Percentiles rank a stretch among this genome's conserved stretches.
Conservation (phyloP, 352 stramenopile species). For the Pythium sp. region DNA sequence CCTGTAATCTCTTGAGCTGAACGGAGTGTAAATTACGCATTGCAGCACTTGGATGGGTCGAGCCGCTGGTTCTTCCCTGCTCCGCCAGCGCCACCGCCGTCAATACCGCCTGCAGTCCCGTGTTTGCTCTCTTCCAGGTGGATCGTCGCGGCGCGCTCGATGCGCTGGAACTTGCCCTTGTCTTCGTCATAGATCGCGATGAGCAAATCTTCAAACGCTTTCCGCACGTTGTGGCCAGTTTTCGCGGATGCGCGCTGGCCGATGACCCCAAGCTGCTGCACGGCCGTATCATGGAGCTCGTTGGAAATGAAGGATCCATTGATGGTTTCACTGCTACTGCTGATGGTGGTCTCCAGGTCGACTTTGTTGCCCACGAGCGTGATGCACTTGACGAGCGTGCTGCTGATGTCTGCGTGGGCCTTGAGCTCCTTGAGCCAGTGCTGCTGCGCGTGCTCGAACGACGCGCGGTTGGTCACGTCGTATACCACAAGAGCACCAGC, state of each 20-base stretch:
- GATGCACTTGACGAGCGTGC: conserved; percentile 61
- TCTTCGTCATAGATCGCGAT: conserved; percentile 69
- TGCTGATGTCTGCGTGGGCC: conserved; percentile 52
- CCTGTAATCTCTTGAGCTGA: not conserved
- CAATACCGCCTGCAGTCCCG: not conserved
- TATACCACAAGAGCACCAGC: conserved; percentile 74
- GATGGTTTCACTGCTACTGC: not conserved
- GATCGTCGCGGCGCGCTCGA: conserved; percentile 35
- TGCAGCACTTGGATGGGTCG: conserved; percentile 18
- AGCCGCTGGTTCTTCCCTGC: conserved; percentile 7
- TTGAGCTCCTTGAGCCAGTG: conserved; percentile 81
- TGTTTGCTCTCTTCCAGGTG: conserved; percentile 28
- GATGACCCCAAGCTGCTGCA: conserved; percentile 39
- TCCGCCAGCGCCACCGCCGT: not conserved
- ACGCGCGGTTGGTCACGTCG: conserved; percentile 60
- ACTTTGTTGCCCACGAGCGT: conserved; percentile 83
- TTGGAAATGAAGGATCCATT: conserved; percentile 26
- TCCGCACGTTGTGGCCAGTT: conserved; percentile 59
- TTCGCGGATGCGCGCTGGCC: conserved; percentile 66
- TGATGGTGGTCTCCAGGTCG: conserved; percentile 37
- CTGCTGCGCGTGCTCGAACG: conserved; percentile 67
- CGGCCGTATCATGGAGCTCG: conserved; percentile 41
- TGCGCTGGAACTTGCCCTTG: conserved; percentile 39
- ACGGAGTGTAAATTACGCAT: not conserved
- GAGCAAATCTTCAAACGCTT: conserved; percentile 70